Percentiles rank a stretch among this genome's conserved stretches.
These are phyloP conservation scores for Colletotrichum nymphaeae DNA, from an alignment of 2,329 filamentous ascomycete species.

Conservation along the genomic window DNA sequence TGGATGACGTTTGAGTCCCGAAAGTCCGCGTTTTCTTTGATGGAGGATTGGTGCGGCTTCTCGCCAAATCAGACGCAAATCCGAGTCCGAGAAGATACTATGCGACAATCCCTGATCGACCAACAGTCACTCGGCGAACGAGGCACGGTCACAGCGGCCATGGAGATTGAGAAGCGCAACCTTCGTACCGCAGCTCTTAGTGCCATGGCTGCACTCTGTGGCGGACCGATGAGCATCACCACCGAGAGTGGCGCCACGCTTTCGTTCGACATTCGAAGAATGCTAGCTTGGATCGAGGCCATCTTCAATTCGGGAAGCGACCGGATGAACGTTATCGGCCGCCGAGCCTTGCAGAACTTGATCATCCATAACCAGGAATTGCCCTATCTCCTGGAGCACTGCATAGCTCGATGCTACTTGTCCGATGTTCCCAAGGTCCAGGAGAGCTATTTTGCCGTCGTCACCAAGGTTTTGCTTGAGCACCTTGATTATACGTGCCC, in stretches of 20 bases:
- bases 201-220: constrained; percentile 94
- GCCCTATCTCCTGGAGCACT: constrained; percentile 86
- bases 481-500: constrained; percentile 84
- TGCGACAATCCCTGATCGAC: constrained; percentile 86
- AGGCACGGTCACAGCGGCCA: constrained; percentile 84
- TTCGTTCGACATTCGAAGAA: constrained; percentile 90
- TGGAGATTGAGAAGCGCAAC: constrained; percentile 97
- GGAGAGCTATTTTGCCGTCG: constrained; percentile 95
- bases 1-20: constrained; percentile 99
- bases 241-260: constrained; percentile 89
- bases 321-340: constrained; percentile 89
- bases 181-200: constrained; percentile 90
- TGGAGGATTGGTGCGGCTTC: constrained; percentile 99
- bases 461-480: constrained; percentile 87
- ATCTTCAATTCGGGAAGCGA: constrained; percentile 95
- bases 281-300: constrained; percentile 94
- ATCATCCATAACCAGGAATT: constrained; percentile 92
- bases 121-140: constrained; percentile 82
- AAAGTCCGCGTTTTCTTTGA: constrained; percentile 93
- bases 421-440: constrained; percentile 84
- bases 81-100: constrained; percentile 83
- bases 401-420: constrained; percentile 90
- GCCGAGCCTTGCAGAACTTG: constrained; percentile 87
- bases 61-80: constrained; percentile 91
- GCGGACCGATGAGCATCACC: constrained; percentile 84